Base-by-base conservation (phyloP, 768 basidiomycete species). In the Termitomyces sp. region DNA sequence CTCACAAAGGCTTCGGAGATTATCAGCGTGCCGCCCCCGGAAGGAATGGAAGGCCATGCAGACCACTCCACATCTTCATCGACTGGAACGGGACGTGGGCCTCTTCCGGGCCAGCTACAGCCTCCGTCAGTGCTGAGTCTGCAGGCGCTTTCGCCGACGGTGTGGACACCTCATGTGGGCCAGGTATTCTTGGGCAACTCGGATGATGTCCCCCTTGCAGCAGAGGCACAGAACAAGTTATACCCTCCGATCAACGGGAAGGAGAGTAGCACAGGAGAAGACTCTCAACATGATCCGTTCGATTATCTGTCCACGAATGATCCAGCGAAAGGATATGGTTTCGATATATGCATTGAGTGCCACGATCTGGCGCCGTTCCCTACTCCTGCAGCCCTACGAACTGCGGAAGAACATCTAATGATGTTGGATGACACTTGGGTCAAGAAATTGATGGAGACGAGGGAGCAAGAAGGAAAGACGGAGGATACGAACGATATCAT, bases 331-430 rank as follows among this genome's bases (percentile, higher is more conserved):
- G 86, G 85, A 36, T 75, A 80, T 60, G 91, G 89, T 16, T 94
- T 86, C 67, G 88, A 93, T 67, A 83, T 96, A 46, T 95, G 92
- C 70, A 82, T 96, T 61, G 93, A 96, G 73, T 92, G 91, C 68
- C 88, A 91, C 67, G 91, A 95, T 63, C 75, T 83, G 36, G 90
- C 91, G 2, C 85, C 86, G 14, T 88, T 90, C 70, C 89, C 93
- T 0, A 78, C 79, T n/a, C 58, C 78, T 0, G 77, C 82, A 38
- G 87, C 90, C 66, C 71, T 93, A 40, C 79, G 84, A 53, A 85
- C 84, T 3, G 89, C 87, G 8, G 89, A 93, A 69, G 90, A 92
- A 60, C 89, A 92, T 64, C 67, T 94, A 10, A 72, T 71, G 33
- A 77, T 77, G 71, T 71, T 93, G 68, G 91, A 93, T 62, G 74